phyloP scores from a whole-genome alignment of 78 protist species.

The Diacronema lutheri region DNA sequence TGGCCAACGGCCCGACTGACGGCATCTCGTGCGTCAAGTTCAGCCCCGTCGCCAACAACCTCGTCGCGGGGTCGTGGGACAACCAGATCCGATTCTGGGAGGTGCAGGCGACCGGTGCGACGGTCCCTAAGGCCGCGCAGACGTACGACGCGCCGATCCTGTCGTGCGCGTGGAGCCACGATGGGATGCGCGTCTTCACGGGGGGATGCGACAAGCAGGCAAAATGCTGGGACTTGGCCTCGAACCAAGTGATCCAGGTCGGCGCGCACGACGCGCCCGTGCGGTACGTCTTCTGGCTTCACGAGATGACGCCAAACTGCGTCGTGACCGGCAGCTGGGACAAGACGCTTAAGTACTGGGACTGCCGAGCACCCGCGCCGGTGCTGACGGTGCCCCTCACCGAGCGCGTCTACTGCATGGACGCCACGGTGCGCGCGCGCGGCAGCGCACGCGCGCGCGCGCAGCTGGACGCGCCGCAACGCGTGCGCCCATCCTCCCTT shows the following conservation, averaged over 20 bases:
- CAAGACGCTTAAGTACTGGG: constrained; percentile 82
- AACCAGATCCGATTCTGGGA: constrained; percentile 6
- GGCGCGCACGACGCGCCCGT: constrained; percentile 68
- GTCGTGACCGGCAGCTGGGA: constrained; percentile 83
- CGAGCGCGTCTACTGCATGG: constrained; percentile 53
- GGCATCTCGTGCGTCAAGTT: not conserved
- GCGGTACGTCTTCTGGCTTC: constrained; percentile 51
- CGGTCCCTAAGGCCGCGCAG: not conserved
- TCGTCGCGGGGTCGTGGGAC: constrained; percentile 35
- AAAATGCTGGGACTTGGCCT: constrained; percentile 9
- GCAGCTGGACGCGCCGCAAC: constrained; percentile 19
- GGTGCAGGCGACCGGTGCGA: not conserved
- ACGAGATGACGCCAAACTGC: constrained; percentile 29
- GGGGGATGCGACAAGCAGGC: not conserved
- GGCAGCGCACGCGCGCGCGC: constrained; percentile 7
- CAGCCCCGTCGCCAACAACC: not conserved
- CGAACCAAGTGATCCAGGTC: not conserved
- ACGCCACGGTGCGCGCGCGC: not conserved
- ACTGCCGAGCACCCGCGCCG: constrained; percentile 47
- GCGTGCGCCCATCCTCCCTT: no score
- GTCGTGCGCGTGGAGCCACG: not conserved
- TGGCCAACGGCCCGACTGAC: not conserved
- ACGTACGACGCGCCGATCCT: not conserved
- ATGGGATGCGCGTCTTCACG: not conserved
- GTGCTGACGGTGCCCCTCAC: not conserved